phyloP scores from a whole-genome alignment of 768 basidiomycete genomes.

The Lanmaoa rubissima region DNA sequence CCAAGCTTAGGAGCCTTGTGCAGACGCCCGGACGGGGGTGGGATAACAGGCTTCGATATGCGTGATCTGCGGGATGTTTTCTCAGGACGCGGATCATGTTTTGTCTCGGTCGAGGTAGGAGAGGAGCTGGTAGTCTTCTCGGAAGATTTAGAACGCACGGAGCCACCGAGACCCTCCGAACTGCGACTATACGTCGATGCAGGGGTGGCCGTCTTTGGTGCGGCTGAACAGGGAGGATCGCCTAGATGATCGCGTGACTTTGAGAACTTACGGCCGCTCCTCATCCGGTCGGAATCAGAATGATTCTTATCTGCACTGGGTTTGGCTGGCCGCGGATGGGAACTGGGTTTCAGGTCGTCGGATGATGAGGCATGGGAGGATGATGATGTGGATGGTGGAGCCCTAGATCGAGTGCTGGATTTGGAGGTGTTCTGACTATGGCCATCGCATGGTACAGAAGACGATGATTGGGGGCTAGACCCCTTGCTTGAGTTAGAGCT shows the following conservation, averaged over 20 bases:
- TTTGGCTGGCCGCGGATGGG: conserved; percentile 17
- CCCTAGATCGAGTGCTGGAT: conserved; percentile 7
- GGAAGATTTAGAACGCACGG: conserved; percentile 14
- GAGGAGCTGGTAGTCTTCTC: conserved; percentile 10
- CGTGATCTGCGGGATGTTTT: conserved; percentile 14
- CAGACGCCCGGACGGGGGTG: conserved; percentile 24
- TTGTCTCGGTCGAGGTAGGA: neutral
- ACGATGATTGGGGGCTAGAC: conserved; percentile 7
- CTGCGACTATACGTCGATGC: conserved; percentile 13
- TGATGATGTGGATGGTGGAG: conserved; percentile 15
- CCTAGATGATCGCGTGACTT: conserved; percentile 25
- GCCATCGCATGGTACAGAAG: conserved; percentile 16
- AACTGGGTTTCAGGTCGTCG: conserved; percentile 10
- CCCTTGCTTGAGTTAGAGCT: conserved; percentile 27
- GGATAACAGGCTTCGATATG: conserved; percentile 29
- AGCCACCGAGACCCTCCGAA: conserved; percentile 9
- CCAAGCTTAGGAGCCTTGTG: conserved; percentile 24
- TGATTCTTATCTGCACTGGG: conserved; percentile 11
- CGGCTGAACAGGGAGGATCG: conserved; percentile 17
- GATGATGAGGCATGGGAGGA: conserved; percentile 14
- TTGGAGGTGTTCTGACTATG: conserved; percentile 10
- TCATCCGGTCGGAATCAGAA: conserved; percentile 20
- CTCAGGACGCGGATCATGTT: conserved; percentile 8
- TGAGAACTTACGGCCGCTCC: conserved; percentile 12
- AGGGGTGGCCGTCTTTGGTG: conserved; percentile 4